Conservation (phyloP, 495 filamentous ascomycete species). For the Usnea hakonensis region DNA sequence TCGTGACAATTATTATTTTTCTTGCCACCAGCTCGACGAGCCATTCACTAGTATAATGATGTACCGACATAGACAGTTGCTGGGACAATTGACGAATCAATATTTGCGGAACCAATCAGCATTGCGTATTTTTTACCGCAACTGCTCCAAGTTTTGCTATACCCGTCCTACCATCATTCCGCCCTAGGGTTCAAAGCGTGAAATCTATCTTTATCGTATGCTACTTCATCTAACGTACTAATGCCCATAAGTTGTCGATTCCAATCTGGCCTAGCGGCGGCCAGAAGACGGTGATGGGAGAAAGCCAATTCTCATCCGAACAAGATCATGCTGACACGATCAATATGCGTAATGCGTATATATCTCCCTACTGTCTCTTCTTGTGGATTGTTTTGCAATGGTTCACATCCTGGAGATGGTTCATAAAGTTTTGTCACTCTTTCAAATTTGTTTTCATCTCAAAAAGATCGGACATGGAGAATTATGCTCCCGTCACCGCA, state of each 20-base stretch:
- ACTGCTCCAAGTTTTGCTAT: too few relatives aligned
- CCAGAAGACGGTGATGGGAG: neutral
- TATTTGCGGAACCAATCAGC: neutral
- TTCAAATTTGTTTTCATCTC: neutral
- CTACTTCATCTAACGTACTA: too few relatives aligned
- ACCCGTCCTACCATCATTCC: too few relatives aligned
- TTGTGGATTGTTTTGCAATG: neutral
- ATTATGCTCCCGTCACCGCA: neutral
- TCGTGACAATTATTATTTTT: neutral
- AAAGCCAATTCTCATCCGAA: neutral
- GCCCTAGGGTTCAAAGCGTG: too few relatives aligned
- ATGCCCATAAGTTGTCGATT: too few relatives aligned
- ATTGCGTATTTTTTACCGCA: neutral
- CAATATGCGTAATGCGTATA: neutral
- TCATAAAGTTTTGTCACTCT: neutral
- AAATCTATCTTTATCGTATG: too few relatives aligned
- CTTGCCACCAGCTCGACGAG: neutral
- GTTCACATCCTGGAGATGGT: neutral
- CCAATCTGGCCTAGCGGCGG: neutral
- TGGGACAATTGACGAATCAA: neutral
- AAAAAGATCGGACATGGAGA: neutral
- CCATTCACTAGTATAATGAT: neutral
- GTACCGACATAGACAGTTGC: neutral
- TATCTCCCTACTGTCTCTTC: neutral
- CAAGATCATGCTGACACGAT: neutral